Evolutionary conservation across 148 eudicot species (phyloP).

Genomic region (Vaccinium macrocarpon): DNA sequence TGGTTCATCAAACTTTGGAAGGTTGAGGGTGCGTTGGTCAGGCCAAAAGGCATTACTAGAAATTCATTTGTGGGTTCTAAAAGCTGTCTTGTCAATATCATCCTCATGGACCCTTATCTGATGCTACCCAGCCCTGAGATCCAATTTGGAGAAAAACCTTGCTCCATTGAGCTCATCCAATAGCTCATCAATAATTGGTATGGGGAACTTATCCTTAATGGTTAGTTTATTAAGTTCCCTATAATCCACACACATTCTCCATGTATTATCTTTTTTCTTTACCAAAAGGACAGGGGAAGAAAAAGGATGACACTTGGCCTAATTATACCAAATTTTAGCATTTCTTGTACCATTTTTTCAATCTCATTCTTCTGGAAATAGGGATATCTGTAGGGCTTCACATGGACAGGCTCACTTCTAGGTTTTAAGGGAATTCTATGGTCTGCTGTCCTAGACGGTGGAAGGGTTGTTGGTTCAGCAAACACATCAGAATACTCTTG

Average conservation of each 20-base stretch:
- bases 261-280: neutral
- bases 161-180: neutral
- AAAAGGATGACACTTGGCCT: neutral
- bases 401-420: neutral
- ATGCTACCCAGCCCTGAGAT: too few species aligned
- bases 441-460: neutral
- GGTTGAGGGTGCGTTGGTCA: neutral
- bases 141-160: neutral
- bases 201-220: neutral
- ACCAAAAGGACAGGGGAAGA: neutral
- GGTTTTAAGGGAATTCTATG: neutral
- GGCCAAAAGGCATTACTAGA: constrained; percentile 8
- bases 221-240: neutral
- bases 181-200: neutral
- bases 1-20: constrained; percentile 2
- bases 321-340: neutral
- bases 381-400: constrained; percentile 9
- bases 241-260: constrained; percentile 8
- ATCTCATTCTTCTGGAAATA: constrained; percentile 6
- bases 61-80: neutral
- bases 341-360: neutral
- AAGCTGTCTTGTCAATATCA: constrained; percentile 1
- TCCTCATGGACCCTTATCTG: neutral
- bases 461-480: neutral
- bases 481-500: neutral